phyloP scores from a whole-genome alignment of 345 rosid species.

The Citrus reticulata region DNA sequence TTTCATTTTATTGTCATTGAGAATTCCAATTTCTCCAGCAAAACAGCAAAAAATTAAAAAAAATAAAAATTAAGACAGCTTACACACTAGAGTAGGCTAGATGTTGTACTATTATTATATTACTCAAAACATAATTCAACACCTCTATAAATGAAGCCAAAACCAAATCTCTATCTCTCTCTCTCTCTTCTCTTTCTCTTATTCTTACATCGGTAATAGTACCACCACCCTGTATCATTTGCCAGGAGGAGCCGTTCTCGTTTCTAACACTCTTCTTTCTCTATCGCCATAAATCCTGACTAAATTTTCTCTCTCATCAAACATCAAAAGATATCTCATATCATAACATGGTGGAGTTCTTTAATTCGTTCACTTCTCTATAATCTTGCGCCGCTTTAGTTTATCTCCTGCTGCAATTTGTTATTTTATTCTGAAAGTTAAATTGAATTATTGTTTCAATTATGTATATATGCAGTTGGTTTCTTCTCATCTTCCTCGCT shows the following conservation, averaged over 20 bases:
- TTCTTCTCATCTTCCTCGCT: constrained; percentile 31
- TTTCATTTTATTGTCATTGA: background rate
- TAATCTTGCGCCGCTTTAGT: background rate
- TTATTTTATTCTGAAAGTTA: background rate
- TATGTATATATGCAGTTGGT: constrained; percentile 19
- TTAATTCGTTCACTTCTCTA: background rate
- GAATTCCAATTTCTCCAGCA: background rate
- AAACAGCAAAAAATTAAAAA: background rate
- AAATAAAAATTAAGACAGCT: background rate
- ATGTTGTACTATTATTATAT: constrained; percentile 9
- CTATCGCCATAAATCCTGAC: constrained; percentile 15
- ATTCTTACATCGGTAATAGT: constrained; percentile 40
- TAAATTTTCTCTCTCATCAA: constrained; percentile 15
- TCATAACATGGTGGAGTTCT: constrained; percentile 34
- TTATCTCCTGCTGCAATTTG: background rate
- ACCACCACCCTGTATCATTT: constrained; percentile 27
- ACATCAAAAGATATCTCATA: background rate
- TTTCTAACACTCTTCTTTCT: constrained; percentile 29
- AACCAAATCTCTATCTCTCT: background rate
- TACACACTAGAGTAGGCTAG: constrained; percentile 7
- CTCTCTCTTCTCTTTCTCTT: constrained; percentile 15
- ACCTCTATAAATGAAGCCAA: constrained; percentile 27
- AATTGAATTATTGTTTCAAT: background rate
- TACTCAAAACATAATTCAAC: constrained; percentile 9
- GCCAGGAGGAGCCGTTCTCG: constrained; percentile 76